Conservation (phyloP, 305 asterid genomes). For the Fraxinus dipetala region DNA sequence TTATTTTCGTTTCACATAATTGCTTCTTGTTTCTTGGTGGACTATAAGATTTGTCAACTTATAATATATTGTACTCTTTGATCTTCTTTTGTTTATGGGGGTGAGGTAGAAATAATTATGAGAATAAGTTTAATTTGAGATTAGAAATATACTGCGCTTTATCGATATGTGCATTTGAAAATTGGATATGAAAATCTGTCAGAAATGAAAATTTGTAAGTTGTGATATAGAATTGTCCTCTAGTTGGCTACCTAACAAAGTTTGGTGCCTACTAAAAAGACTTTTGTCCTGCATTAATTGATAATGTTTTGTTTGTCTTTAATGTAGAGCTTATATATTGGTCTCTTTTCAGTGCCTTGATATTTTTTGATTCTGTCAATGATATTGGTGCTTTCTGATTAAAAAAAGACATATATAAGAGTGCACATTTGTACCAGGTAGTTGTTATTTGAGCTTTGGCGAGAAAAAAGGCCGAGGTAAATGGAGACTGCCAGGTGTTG, state of each 20-base stretch:
- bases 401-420: conserved; percentile 24
- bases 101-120: conserved; percentile 12
- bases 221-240: conserved; percentile 11
- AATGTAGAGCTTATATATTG: conserved; percentile 37
- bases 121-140: conserved; percentile 1
- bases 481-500: conserved; percentile 73
- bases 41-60: neutral
- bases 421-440: conserved; percentile 21
- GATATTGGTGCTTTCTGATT: conserved; percentile 36
- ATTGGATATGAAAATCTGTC: conserved; percentile 4
- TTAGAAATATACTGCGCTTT: neutral
- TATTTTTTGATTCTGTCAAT: conserved; percentile 30
- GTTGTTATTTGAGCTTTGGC: conserved; percentile 25
- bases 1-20: neutral
- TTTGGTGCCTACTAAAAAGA: conserved; percentile 21
- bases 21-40: conserved; percentile 9
- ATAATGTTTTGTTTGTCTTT: conserved; percentile 25
- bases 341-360: neutral
- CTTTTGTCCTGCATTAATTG: conserved; percentile 28
- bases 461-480: conserved; percentile 21
- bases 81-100: neutral
- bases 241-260: conserved; percentile 22
- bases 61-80: no score
- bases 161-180: neutral
- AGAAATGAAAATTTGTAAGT: conserved; percentile 17